These are phyloP conservation scores for Populus deltoides DNA, from an alignment of 345 rosid genomes.

Conservation along the genomic window DNA sequence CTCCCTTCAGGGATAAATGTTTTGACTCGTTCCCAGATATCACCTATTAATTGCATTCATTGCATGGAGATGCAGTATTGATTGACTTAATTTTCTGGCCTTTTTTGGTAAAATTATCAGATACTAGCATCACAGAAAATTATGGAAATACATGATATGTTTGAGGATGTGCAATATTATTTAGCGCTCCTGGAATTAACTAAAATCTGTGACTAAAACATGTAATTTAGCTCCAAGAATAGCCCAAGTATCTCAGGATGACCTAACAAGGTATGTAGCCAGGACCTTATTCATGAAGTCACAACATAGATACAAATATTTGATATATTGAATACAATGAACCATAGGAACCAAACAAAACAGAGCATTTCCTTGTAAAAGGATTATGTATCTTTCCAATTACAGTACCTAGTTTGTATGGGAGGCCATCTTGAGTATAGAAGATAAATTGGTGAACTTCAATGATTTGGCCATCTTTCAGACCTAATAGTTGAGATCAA, in stretches of 20 bases:
- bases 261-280: background rate
- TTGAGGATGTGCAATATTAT: constrained; percentile 11
- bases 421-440: background rate
- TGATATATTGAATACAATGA: background rate
- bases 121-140: background rate
- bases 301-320: background rate
- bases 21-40: constrained; percentile 11
- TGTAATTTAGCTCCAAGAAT: background rate
- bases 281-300: background rate
- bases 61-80: constrained; percentile 7
- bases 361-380: background rate
- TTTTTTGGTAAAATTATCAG: constrained; percentile 10
- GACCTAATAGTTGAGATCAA: background rate
- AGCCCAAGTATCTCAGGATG: background rate
- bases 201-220: background rate
- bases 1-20: constrained; percentile 21
- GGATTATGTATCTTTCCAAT: background rate
- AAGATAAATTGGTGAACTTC: background rate
- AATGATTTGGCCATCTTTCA: background rate
- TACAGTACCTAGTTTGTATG: background rate
- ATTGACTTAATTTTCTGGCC: constrained; percentile 2
- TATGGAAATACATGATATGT: constrained; percentile 1
- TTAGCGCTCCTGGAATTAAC: background rate
- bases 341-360: background rate
- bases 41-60: constrained; percentile 21